Percentiles rank a stretch among this genome's conserved stretches.
Evolutionary conservation across 768 basidiomycete genomes (phyloP).

Genomic region (Pseudohyphozyma bogoriensis): DNA sequence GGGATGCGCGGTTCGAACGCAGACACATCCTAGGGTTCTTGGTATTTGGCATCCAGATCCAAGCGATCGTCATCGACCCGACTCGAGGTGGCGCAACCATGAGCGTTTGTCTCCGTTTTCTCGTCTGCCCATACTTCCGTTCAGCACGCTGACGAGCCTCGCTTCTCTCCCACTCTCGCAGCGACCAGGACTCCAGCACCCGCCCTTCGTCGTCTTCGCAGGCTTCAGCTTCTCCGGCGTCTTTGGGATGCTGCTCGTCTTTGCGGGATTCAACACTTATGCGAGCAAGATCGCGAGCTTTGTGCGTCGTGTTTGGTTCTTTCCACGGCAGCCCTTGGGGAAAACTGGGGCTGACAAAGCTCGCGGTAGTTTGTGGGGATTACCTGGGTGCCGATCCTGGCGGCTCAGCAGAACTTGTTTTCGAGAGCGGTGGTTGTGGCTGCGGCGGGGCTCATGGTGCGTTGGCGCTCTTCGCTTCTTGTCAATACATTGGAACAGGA

Average conservation of each 20-base stretch:
- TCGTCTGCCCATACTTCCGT: background rate
- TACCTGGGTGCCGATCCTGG: background rate
- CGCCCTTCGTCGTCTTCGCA: background rate
- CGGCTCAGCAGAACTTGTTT: background rate
- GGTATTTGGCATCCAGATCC: background rate
- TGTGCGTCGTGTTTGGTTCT: background rate
- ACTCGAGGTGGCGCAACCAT: constrained; percentile 4
- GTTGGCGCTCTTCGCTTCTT: no score
- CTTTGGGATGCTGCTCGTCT: background rate
- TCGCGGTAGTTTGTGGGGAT: background rate
- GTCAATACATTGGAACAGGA: no score
- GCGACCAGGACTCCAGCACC: background rate
- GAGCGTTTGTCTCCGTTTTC: background rate
- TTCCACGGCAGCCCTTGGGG: background rate
- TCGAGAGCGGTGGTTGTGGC: background rate
- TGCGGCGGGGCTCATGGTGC: background rate
- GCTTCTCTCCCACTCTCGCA: background rate
- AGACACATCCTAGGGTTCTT: constrained; percentile 5
- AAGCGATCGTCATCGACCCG: constrained; percentile 4
- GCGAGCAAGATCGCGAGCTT: constrained; percentile 6
- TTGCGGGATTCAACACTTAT: constrained; percentile 1
- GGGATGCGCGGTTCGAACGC: background rate
- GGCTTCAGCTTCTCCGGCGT: background rate
- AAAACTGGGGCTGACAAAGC: background rate
- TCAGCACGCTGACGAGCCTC: background rate